A percentile compares a stretch with the other conserved stretches of the same genome.
These are phyloP conservation scores for Fusarium verticillioides DNA, from an alignment of 2,329 filamentous ascomycete genomes.

Conservation along the genomic window DNA sequence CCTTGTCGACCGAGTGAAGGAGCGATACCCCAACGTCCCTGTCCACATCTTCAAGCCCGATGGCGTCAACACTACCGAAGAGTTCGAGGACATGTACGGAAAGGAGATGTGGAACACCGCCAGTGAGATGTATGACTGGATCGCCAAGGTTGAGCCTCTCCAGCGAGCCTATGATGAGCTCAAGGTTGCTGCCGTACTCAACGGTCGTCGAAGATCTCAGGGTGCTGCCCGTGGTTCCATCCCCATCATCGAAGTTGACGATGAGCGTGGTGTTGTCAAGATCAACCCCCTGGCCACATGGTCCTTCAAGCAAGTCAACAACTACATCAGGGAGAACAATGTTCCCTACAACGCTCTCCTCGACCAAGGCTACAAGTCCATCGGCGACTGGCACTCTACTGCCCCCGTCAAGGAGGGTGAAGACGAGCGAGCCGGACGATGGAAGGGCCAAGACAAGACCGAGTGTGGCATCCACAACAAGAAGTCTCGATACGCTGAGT, in stretches of 20 bases:
- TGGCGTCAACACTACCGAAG: constrained; percentile 74
- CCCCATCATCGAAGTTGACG: constrained; percentile 90
- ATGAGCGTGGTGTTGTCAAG: constrained; percentile 90
- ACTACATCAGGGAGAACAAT: constrained; percentile 85
- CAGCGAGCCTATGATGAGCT: constrained; percentile 90
- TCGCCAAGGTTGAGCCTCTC: constrained; percentile 97
- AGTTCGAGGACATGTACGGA: constrained; percentile 87
- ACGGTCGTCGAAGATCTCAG: constrained; percentile 90
- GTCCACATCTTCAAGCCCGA: constrained; percentile 92
- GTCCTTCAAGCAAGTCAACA: constrained; percentile 89
- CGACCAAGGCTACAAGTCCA: constrained; percentile 95
- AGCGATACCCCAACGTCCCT: constrained; percentile 79
- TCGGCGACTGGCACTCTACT: constrained; percentile 98
- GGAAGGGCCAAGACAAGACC: constrained; percentile 96
- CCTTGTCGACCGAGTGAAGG: constrained; percentile 78
- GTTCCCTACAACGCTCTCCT: constrained; percentile 95
- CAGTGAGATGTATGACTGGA: constrained; percentile 92
- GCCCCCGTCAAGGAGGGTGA: constrained; percentile 89
- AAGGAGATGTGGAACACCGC: constrained; percentile 85
- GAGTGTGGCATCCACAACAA: constrained; percentile 99
- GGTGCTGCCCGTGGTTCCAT: constrained; percentile 91
- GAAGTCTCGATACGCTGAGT: constrained; percentile 91
- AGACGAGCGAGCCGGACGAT: constrained; percentile 94
- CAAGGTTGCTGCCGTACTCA: constrained; percentile 89
- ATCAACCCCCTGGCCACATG: constrained; percentile 97